Base-by-base conservation (phyloP, 371 early-diverging fungal species). In the Capillidium heterosporum region DNA sequence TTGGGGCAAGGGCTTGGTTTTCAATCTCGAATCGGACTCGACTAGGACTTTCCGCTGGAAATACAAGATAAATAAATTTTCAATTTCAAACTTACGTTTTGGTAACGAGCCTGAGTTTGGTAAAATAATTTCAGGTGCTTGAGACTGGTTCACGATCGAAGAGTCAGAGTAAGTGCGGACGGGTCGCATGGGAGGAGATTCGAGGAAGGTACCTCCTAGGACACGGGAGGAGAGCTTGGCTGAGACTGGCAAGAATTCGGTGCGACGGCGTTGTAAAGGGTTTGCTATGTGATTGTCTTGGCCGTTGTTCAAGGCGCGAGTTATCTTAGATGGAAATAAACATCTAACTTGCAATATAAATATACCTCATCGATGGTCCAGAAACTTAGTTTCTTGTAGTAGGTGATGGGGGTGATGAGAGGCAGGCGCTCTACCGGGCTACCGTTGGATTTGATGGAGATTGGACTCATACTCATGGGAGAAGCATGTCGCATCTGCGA, bases 201-300 rank as follows among this genome's bases (percentile, higher is more conserved):
- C 44, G 23, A 7, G 5, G 23, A 23, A 19, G 17, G 23, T 17
- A 19, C 19, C 17, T 17, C 44, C 19, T 8, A 15, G 19, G 19
- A 44, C 23, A 11, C 23, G 44, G n/a, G 44, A 44, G 3, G 53
- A 5, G 47, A 52, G 43, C 59, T 57, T 32, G 50, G 49, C 15
- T 56, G 59, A 7, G 51, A 31, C 40, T 58, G 58, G 44, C 32
- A 57, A 44, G 23, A 55, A 54, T 53, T 23, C 23, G 28, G 58
- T 21, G 23, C 35, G 31, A 39, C 49, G 48, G 39, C 62, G 41
- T 57, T 43, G 35, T 2, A 48, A 39, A 57, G 48, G 19, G 42
- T n/a, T 5, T 43, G 44, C 13, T 7, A 13, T 4, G 4, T 13
- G 35, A 13, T 35, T 35, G 13, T 35, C 35, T 35, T 35, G 35